Base-by-base conservation (phyloP, 345 rosid genomes). In the Camelina hispida region DNA sequence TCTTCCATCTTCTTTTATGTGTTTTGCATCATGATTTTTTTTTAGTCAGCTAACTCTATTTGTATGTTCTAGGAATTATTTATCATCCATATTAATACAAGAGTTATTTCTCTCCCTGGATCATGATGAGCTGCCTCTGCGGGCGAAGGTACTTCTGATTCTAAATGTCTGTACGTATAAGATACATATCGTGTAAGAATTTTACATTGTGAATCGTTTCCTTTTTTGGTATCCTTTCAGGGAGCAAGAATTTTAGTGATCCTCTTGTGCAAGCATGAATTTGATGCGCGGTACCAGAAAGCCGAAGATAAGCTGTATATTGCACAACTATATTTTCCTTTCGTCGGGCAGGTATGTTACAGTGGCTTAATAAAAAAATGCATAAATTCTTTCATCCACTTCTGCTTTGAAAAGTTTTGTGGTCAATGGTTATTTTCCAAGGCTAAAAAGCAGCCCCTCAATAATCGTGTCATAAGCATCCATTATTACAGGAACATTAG, bases 251-350 rank as follows among this genome's bases (percentile, higher is more conserved):
- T 90, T 64, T 81, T 95, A 72, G 99, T 95, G 44, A 86, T 90
- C 69, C 90, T 95, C 54, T 78, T 92, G 47, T 95, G 99, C 87
- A 95, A 95, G 86, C 98, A 92, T 75, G 97, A 92, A 76, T 95
- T 89, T 81, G 99, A 95, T 83, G 89, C 86, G 81, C 98, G 98
- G 69, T 95, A 95, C 81, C 98, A 95, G 71, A 95, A 93, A 88
- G 94, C 92, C 53, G 99, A 95, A 86, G 99, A 95, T 86, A 95
- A 95, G 83, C 88, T 92, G 42, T 95, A 95, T 67, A 95, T 95
- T 48, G 94, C 98, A 40, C 99, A 95, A 78, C 82, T 90, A 37
- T 93, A 95, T 81, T 92, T 90, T 78, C 97, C 99, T 37, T 89
- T 95, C 74, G 86, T 95, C 17, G 98, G 96, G 65, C 98, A 90